phyloP scores from a whole-genome alignment of 305 asterid species.

The Lippia alba region DNA sequence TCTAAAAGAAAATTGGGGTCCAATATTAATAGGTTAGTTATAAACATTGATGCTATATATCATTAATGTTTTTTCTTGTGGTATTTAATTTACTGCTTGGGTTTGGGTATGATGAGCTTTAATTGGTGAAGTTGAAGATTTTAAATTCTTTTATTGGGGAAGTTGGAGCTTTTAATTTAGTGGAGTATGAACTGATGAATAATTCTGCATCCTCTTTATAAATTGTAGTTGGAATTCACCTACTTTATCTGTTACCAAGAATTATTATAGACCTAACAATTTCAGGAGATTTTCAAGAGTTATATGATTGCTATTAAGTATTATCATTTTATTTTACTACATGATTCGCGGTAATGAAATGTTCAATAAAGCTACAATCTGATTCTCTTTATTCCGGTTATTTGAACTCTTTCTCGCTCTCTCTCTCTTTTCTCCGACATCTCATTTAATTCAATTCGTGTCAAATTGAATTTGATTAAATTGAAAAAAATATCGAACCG shows the following conservation, averaged over 20 bases:
- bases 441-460: no score
- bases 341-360: no score
- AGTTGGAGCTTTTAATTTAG: conserved; percentile 16
- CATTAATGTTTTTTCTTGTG: background rate
- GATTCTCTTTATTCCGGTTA: no score
- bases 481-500: no score
- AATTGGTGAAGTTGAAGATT: conserved; percentile 20
- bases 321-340: no score
- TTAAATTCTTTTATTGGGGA: background rate
- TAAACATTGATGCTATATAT: background rate
- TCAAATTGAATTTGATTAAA: no score
- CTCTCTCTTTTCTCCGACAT: no score
- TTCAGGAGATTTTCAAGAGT: background rate
- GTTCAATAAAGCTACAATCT: no score
- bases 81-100: conserved; percentile 20
- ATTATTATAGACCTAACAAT: background rate
- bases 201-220: conserved; percentile 5
- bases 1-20: background rate
- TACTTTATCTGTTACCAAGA: background rate
- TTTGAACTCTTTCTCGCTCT: no score
- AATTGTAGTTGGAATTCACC: conserved; percentile 11
- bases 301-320: background rate
- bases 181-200: background rate
- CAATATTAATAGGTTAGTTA: background rate
- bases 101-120: conserved; percentile 22